Conservation (phyloP, 345 rosid species). For the Balakata baccata region DNA sequence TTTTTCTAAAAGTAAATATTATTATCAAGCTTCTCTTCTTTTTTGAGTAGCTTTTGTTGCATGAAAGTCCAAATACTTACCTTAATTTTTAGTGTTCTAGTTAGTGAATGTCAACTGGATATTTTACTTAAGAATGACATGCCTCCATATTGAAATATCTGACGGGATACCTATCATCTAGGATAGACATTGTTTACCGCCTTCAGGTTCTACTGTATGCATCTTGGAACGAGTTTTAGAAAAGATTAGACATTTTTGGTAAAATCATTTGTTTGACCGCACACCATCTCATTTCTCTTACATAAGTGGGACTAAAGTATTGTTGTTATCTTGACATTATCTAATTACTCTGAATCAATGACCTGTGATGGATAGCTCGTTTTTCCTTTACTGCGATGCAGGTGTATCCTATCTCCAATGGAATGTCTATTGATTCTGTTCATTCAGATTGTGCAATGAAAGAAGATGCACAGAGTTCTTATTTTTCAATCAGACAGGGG, state of each 20-base stretch:
- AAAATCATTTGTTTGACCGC: background rate
- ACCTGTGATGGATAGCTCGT: background rate
- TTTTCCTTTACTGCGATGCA: conserved; percentile 22
- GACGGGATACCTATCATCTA: background rate
- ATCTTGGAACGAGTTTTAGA: background rate
- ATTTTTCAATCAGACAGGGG: conserved; percentile 49
- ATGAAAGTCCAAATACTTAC: background rate
- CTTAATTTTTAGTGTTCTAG: background rate
- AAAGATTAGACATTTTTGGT: background rate
- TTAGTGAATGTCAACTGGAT: background rate
- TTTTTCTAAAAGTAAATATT: no score
- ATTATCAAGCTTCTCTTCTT: background rate
- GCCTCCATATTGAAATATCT: background rate
- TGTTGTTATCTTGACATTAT: background rate
- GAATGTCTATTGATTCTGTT: conserved; percentile 41
- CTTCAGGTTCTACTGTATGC: background rate
- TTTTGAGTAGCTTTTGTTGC: background rate
- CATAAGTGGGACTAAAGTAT: background rate
- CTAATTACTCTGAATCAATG: background rate
- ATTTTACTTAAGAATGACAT: background rate
- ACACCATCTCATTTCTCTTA: background rate
- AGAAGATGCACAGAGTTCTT: conserved; percentile 81
- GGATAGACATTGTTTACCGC: background rate
- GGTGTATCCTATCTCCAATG: conserved; percentile 59
- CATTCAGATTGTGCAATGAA: conserved; percentile 50